Conservation (phyloP, 768 basidiomycete species). For the Postia placenta region DNA sequence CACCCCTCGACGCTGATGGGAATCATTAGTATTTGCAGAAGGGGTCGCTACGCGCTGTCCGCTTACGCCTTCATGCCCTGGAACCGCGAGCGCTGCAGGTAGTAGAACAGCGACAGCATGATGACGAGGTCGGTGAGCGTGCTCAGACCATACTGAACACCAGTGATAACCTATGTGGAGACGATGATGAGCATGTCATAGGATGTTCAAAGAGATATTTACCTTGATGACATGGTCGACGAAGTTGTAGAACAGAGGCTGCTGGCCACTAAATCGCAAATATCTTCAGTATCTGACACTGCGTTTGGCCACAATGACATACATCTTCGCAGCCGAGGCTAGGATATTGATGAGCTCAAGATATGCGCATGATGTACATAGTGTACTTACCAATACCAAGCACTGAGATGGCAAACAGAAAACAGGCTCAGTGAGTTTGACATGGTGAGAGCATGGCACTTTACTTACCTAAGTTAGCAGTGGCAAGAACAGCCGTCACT, state of each 20-base stretch:
- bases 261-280: slow-evolving; percentile 1
- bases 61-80: slow-evolving; percentile 17
- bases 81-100: slow-evolving; percentile 9
- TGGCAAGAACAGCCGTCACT: background rate
- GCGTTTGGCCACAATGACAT: background rate
- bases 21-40: background rate
- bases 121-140: slow-evolving; percentile 12
- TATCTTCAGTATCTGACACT: background rate
- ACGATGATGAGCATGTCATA: background rate
- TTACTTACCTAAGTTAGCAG: background rate
- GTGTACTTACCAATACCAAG: slow-evolving; percentile 7
- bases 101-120: slow-evolving; percentile 10
- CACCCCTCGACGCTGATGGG: background rate
- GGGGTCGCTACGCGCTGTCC: background rate
- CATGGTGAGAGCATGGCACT: background rate
- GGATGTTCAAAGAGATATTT: background rate
- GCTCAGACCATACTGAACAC: slow-evolving; percentile 10
- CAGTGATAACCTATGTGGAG: slow-evolving; percentile 6
- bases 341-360: background rate
- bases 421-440: background rate
- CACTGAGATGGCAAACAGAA: background rate
- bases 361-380: too few relatives aligned
- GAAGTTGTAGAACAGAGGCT: slow-evolving; percentile 11
- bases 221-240: slow-evolving; percentile 8
- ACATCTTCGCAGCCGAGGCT: slow-evolving; percentile 4